Evolutionary conservation across 73 alveolate species (phyloP).

Genomic region (Uronychia setigera): DNA sequence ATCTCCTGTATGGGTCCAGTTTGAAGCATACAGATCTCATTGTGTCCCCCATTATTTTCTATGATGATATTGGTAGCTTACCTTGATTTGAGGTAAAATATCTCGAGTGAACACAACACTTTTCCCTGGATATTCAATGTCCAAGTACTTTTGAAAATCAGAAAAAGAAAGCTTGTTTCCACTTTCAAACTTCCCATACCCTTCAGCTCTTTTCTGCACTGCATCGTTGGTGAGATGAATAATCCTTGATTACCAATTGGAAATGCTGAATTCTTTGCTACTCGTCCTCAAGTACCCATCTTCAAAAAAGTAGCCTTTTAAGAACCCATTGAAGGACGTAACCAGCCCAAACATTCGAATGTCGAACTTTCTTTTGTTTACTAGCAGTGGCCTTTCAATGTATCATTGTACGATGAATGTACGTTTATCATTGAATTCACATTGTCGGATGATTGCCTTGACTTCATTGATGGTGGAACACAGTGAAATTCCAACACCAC

Average conservation of each 20-base stretch:
- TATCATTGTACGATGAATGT: slow-evolving; percentile 56
- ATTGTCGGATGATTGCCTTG: too few relatives aligned
- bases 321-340: slow-evolving; percentile 67
- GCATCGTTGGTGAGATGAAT: slow-evolving; percentile 90
- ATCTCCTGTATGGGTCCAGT: slow-evolving; percentile 47
- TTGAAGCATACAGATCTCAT: slow-evolving; percentile 46
- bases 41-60: slow-evolving; percentile 55
- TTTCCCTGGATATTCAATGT: slow-evolving; percentile 28
- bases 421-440: too few relatives aligned
- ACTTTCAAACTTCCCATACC: slow-evolving; percentile 81
- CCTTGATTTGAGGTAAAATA: slow-evolving; percentile 59
- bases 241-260: slow-evolving; percentile 70
- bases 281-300: slow-evolving; percentile 91
- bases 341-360: too few relatives aligned
- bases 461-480: too few relatives aligned
- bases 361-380: too few relatives aligned
- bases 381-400: slow-evolving; percentile 52
- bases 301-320: slow-evolving; percentile 82
- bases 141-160: slow-evolving; percentile 57
- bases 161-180: slow-evolving; percentile 69
- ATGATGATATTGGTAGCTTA: too few relatives aligned
- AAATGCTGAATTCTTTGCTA: slow-evolving; percentile 70
- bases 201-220: slow-evolving; percentile 79
- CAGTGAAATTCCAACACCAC: too few relatives aligned
- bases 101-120: slow-evolving; percentile 20